Evolutionary conservation across 140 eudicot species (phyloP).

Genomic region (Anethum foeniculum): DNA sequence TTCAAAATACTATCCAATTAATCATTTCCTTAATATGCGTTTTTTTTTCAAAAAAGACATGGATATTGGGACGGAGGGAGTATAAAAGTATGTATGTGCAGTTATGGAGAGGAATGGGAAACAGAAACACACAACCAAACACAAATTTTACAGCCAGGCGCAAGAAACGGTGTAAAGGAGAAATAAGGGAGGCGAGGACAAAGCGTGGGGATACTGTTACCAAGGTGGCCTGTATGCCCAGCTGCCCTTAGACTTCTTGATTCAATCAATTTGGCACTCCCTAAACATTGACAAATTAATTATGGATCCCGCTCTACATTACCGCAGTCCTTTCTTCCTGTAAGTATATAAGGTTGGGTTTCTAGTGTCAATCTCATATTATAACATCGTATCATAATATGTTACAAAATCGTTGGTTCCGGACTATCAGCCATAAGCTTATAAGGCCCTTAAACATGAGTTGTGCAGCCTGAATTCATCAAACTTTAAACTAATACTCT

Average conservation of each 20-base stretch:
- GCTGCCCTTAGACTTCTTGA: background rate
- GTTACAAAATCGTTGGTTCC: no score
- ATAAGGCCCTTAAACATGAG: background rate
- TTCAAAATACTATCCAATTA: no score
- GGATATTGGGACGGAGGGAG: no score
- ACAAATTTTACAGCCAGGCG: background rate
- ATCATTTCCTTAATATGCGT: no score
- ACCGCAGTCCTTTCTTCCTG: no score
- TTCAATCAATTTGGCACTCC: background rate
- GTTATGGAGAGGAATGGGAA: background rate
- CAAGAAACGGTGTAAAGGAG: background rate
- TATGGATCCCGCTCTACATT: background rate
- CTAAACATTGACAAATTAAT: background rate
- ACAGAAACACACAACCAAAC: background rate
- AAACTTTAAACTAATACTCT: background rate
- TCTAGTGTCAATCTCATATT: no score
- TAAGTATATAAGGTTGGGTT: no score
- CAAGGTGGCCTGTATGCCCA: constrained; percentile 4
- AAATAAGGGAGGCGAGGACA: background rate
- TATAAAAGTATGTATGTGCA: background rate
- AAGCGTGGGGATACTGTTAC: constrained; percentile 10
- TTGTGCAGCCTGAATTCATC: background rate
- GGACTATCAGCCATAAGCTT: no score
- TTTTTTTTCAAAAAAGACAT: no score
- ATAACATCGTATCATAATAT: no score